Base-by-base conservation (phyloP, 768 basidiomycete genomes). In the Podaxis sp. region DNA sequence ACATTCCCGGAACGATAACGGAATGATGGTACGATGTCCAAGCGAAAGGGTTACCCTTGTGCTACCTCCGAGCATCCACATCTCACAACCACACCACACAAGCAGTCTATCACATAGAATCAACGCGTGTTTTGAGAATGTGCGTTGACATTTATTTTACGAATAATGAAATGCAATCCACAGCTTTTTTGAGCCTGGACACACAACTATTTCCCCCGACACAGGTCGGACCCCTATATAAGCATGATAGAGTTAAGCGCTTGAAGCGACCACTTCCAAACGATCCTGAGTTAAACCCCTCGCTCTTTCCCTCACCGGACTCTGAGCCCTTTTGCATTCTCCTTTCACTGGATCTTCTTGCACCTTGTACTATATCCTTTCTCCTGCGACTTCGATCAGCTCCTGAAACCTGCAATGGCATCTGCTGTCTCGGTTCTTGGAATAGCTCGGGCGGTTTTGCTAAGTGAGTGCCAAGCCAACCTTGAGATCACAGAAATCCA, bases 401-500 rank as follows among this genome's bases (percentile, higher is more conserved):
- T 13, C 20, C 44, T 30, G 51, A 8, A 38, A 10, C 22, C 20
- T 30, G 38, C 30, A 26, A 62, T 55, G 52, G 1, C 44, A 7
- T 20, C 30, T 37, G 17, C 50, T 22, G 44, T 33, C n/a, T 26
- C 53, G 22, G 20, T 20, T 24, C 53, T 48, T n/a, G 54, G 54
- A 37, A 55, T 62, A 48, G 33, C 20, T 46, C 52, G 60, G 15
- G 53, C 44, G 15, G 20, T 36, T 41, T 33, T 54, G 41, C 24
- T 62, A 20, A 62, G 60, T 62, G 44, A 62, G 60, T 46, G 33
- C 33, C 41, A 62, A 54, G 17, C 38, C 28, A 28, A 15, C 12
- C 17, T 51, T 28, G 33, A 38, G 40, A 12, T 44, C 17, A 33
- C 6, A 33, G 33, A 33, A 33, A 17, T 44, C 15, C 44, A 58